Evolutionary conservation across 1,139 yeast genomes (phyloP).

Genomic region (Zygoascus sp.): DNA sequence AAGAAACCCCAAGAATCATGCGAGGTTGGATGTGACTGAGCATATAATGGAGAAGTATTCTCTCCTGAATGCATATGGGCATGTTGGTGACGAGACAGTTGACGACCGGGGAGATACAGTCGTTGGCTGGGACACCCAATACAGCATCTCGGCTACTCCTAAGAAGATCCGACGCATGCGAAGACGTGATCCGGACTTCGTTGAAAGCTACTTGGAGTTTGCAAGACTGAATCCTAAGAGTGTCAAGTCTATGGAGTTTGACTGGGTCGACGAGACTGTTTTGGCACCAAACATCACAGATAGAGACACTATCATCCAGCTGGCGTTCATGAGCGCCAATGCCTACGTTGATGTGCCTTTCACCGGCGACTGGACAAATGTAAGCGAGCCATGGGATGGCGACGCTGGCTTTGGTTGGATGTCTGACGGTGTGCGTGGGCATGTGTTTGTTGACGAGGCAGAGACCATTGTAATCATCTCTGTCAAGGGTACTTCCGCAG

Average conservation of each 20-base stretch:
- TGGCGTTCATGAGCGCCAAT: slow-evolving; percentile 85
- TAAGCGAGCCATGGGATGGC: slow-evolving; percentile 56
- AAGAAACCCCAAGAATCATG: slow-evolving; percentile 16
- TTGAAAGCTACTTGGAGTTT: slow-evolving; percentile 61
- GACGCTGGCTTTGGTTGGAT: slow-evolving; percentile 71
- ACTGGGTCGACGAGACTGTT: slow-evolving; percentile 35
- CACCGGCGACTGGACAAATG: slow-evolving; percentile 86
- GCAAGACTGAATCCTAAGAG: slow-evolving; percentile 37
- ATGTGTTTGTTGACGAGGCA: slow-evolving; percentile 68
- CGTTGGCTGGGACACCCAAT: slow-evolving; percentile 8
- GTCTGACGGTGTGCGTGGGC: slow-evolving; percentile 81
- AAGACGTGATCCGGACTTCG: slow-evolving; percentile 57
- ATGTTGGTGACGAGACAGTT: neutral
- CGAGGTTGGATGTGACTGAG: slow-evolving; percentile 21
- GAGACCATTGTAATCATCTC: slow-evolving; percentile 71
- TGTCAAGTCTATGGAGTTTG: slow-evolving; percentile 22
- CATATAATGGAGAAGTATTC: slow-evolving; percentile 4
- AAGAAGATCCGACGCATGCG: slow-evolving; percentile 45
- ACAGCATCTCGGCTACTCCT: slow-evolving; percentile 11
- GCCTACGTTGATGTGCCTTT: slow-evolving; percentile 80
- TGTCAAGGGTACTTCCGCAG: slow-evolving; percentile 90
- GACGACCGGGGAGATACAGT: slow-evolving; percentile 4
- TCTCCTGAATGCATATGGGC: slow-evolving; percentile 1
- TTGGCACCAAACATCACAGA: slow-evolving; percentile 71
- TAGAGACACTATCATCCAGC: slow-evolving; percentile 61